These are phyloP conservation scores for Dinochytrium kinnereticum DNA, from an alignment of 371 early-diverging fungal genomes.

Conservation along the genomic window DNA sequence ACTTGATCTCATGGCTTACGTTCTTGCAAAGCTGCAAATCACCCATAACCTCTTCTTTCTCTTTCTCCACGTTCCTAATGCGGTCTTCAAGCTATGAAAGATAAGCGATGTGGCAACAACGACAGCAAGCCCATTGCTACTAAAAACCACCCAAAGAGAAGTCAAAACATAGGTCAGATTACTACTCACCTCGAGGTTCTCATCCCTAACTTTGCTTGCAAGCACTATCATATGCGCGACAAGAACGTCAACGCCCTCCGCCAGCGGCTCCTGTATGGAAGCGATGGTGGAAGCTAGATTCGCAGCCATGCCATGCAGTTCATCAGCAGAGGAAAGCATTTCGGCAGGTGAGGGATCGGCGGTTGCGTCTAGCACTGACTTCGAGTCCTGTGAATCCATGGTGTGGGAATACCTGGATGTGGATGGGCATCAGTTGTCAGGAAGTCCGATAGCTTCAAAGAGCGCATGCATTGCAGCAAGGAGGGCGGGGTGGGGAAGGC, in stretches of 20 bases:
- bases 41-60: slow-evolving; percentile 1
- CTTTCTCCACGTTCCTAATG: neutral
- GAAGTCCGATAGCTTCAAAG: too few relatives aligned
- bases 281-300: neutral
- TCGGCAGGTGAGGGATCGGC: neutral
- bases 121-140: too few relatives aligned
- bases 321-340: slow-evolving; percentile 1
- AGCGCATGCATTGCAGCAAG: too few relatives aligned
- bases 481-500: too few relatives aligned
- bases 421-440: too few relatives aligned
- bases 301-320: neutral
- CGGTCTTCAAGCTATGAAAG: neutral
- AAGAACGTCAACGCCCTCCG: neutral
- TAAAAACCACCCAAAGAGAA: neutral
- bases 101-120: too few relatives aligned
- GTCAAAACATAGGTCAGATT: neutral
- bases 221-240: slow-evolving; percentile 13
- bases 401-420: too few relatives aligned
- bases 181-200: neutral
- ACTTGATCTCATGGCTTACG: neutral
- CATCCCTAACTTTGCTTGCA: slow-evolving; percentile 1
- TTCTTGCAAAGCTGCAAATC: slow-evolving; percentile 7
- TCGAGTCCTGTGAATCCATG: too few relatives aligned
- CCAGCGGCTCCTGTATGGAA: neutral
- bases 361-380: neutral